Evolutionary conservation across 805 yeast genomes (phyloP), one percentile per base, ranked within the genome.

Genomic region (Kregervanrija fluxuum): DNA sequence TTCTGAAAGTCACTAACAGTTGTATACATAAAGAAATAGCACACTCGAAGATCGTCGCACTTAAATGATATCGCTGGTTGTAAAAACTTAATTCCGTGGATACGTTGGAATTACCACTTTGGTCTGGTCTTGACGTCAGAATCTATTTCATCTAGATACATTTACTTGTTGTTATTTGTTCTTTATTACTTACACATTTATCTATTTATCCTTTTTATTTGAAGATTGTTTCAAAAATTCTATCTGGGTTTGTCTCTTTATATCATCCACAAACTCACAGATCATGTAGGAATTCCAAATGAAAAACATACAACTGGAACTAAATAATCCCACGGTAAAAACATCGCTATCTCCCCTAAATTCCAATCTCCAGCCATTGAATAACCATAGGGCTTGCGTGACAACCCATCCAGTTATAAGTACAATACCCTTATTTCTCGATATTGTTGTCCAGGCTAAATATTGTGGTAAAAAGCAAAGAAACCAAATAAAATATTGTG

Each of bases 401-500:
- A 64, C 43, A 0, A 82, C 61, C 99, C 99, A 93, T 4, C 78
- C 56, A 0, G 59, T 45, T 1, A 78, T 48, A 35, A 75, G 67
- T 0, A 62, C 11, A 0, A 70, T 2, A 1, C 85, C 85, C 41
- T 62, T 66, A 8, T 38, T 48, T 1, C 65, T 46, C 1, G 62
- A 45, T 3, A 73, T 51, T 2, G 55, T 60, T 0, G 87, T 69
- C 8, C 65, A 58, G 2, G 81, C 68, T 8, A 88, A 59, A 54
- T 69, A 82, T 44, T 85, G 77, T 2, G 99, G 98, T 37, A 91
- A 62, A 51, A 90, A 78, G 11, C 89, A 85, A 54, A 93, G 66
- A 57, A 84, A 93, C 99, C 99, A 93, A 49, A 91, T 78, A 64
- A 93, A 93, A 64, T 93, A 93, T 66, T 93, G 99, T 1, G 96